Conservation (phyloP, 2,329 filamentous ascomycete species). For the Endothia cerciana region DNA sequence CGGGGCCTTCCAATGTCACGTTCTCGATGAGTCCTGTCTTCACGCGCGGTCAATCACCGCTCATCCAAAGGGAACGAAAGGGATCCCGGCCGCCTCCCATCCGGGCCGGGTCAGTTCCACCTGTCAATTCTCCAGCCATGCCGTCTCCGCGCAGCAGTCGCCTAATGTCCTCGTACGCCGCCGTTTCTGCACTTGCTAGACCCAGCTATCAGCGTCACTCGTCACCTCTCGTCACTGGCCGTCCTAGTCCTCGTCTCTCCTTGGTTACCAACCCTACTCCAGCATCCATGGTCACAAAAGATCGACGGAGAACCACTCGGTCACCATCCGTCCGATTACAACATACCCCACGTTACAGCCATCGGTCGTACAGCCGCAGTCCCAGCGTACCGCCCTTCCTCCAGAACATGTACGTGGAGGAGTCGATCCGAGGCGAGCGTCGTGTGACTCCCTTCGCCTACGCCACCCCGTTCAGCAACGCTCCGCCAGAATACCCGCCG, state of each 20-base stretch:
- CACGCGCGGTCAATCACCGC: conserved; percentile 46
- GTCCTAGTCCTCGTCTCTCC: conserved; percentile 38
- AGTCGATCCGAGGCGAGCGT: conserved; percentile 40
- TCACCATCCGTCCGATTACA: conserved; percentile 58
- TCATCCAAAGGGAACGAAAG: conserved; percentile 43
- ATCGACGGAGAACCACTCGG: conserved; percentile 54
- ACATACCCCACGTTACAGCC: conserved; percentile 61
- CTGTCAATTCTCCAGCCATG: conserved; percentile 39
- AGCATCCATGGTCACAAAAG: conserved; percentile 33
- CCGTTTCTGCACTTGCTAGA: conserved; percentile 9
- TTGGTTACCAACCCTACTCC: conserved; percentile 43
- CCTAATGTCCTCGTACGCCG: conserved; percentile 16
- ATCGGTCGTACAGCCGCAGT: conserved; percentile 38
- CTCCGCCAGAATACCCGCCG: conserved; percentile 45
- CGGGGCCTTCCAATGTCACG: conserved; percentile 37
- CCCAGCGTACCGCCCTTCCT: conserved; percentile 43
- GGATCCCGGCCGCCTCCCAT: conserved; percentile 51
- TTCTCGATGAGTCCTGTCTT: conserved; percentile 37
- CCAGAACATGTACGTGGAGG: conserved; percentile 45
- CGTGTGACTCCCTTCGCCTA: conserved; percentile 68
- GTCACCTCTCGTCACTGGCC: conserved; percentile 41
- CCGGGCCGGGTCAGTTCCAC: conserved; percentile 59
- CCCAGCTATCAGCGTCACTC: conserved; percentile 41
- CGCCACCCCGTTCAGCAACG: conserved; percentile 73
- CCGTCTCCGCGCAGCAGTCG: conserved; percentile 36